Evolutionary conservation across 768 basidiomycete genomes (phyloP), one percentile per base, ranked within the genome.

Genomic region (Boletus coccyginus): DNA sequence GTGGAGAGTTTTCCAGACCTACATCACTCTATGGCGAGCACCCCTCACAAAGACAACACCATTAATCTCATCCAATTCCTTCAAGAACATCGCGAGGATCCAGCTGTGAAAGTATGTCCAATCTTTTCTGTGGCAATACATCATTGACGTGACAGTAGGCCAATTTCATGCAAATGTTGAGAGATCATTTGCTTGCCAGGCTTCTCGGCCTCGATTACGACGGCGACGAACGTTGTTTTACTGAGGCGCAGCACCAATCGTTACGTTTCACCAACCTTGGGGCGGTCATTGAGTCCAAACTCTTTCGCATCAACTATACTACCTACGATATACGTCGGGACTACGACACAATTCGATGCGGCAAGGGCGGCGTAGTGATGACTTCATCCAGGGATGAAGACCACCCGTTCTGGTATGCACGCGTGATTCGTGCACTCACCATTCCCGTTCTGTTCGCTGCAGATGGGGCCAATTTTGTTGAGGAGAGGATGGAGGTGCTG

Each of bases 281-380:
- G 27, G 27, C 27, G 5, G 51, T 52, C 7, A 8, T 52, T 6
- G 42, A 52, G 42, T 52, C 51, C 1, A 52, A 52, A 44, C 3
- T 52, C 1, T 2, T 62, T 6, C 56, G 35, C 1, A 8, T 64
- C 1, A 40, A 46, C 24, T 62, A 66, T 16, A 62, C 59, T 3
- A 67, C 61, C 1, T 68, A 67, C 12, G 59, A 67, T 24, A 21
- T 68, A 7, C 42, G 50, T 6, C 21, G 55, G 5, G 62, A 36
- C n/a, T 38, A 55, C 5, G 62, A 65, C 17, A 39, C 19, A 0
- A 46, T 68, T 7, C 52, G 50, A 5, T 27, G 27, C 4, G 27
- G 27, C 27, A 27, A 27, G 1, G 43, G 45, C 0, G 44, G 36
- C 17, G 46, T 53, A 19, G 38, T 67, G 16, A 64, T 68, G 65